These are phyloP conservation scores for Pythium coloratum DNA, from an alignment of 352 stramenopile genomes.

Conservation along the genomic window DNA sequence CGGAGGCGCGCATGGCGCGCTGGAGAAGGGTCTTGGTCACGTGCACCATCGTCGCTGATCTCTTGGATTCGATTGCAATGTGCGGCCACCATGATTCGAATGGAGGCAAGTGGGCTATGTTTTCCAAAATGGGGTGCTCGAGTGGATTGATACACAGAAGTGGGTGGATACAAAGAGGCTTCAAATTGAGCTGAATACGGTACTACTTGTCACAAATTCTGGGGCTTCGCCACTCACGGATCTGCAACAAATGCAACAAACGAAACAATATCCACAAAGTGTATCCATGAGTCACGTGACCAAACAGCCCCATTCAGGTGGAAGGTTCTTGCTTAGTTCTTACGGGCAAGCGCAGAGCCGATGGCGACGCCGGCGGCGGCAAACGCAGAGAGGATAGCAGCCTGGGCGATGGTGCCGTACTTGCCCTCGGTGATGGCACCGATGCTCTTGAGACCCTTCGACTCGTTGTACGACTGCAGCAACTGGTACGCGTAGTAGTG, in stretches of 20 bases:
- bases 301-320: conserved; percentile 5
- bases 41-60: conserved; percentile 18
- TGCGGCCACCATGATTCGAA: conserved; percentile 3
- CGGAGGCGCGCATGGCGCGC: conserved; percentile 21
- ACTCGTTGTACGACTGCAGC: conserved; percentile 58
- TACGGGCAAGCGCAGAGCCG: conserved; percentile 27
- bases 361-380: conserved; percentile 28
- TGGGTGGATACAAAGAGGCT: conserved; percentile 7
- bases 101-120: background rate
- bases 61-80: background rate
- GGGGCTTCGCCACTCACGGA: conserved; percentile 6
- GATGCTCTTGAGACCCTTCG: conserved; percentile 31
- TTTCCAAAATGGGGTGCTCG: background rate
- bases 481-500: conserved; percentile 88
- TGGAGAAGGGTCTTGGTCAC: conserved; percentile 23
- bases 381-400: conserved; percentile 25
- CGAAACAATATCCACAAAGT: conserved; percentile 18
- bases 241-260: conserved; percentile 25
- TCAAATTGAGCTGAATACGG: conserved; percentile 25
- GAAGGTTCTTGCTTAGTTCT: conserved; percentile 12
- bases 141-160: background rate
- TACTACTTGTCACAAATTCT: conserved; percentile 30
- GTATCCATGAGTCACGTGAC: conserved; percentile 26
- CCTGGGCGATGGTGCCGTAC: conserved; percentile 24
- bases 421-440: conserved; percentile 31